phyloP scores from a whole-genome alignment of 2,329 filamentous ascomycete genomes.

The Ophiostoma fasciatum region DNA sequence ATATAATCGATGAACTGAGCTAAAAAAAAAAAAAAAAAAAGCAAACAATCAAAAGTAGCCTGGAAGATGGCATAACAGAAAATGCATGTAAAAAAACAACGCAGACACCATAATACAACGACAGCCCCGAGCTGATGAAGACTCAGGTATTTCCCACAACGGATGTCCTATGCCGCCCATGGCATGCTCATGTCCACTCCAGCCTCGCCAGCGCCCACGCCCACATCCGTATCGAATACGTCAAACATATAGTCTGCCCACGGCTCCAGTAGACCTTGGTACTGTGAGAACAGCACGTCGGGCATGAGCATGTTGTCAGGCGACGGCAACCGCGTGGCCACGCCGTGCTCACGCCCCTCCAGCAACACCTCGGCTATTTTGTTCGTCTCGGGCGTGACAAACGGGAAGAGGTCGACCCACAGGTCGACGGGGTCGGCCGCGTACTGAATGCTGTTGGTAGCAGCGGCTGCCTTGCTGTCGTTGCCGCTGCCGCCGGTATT shows the following conservation, averaged over 20 bases:
- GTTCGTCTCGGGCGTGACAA: constrained; percentile 3
- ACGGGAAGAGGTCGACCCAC: constrained; percentile 3
- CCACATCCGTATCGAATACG: constrained; percentile 9
- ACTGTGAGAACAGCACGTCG: background rate
- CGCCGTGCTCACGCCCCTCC: constrained; percentile 1
- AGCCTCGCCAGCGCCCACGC: constrained; percentile 15
- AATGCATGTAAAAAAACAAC: no score
- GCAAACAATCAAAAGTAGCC: no score
- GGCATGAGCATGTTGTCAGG: background rate
- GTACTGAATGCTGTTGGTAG: background rate
- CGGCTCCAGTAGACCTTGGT: constrained; percentile 2
- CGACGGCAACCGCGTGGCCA: constrained; percentile 2
- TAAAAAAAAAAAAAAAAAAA: no score
- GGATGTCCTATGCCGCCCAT: no score
- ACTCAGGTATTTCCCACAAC: no score
- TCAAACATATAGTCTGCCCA: constrained; percentile 1
- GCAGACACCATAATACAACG: no score
- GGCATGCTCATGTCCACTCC: no score
- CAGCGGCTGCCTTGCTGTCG: no score
- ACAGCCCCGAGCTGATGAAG: no score
- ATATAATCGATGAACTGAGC: no score
- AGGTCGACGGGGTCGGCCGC: background rate
- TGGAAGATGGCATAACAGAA: no score
- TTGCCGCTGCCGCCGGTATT: background rate
- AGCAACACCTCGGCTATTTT: constrained; percentile 1